Evolutionary conservation across 257 asterid species (phyloP).

Genomic region (Nicotiana obtusifolia): DNA sequence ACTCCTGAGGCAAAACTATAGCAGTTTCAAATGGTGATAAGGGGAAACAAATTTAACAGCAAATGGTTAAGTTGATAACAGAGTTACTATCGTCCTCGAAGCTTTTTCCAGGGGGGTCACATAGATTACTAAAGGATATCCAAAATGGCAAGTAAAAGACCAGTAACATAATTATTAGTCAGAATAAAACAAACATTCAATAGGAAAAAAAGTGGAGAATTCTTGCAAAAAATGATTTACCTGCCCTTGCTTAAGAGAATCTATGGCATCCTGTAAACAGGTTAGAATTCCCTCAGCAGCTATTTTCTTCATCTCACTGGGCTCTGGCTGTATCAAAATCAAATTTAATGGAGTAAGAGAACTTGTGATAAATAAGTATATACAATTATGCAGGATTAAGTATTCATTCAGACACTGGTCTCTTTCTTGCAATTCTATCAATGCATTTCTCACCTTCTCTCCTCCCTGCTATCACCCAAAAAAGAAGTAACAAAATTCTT

Average conservation of each 20-base stretch:
- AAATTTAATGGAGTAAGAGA: constrained; percentile 4
- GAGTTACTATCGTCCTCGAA: not conserved
- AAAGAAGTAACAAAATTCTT: not conserved
- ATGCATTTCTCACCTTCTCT: not conserved
- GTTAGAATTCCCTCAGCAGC: constrained; percentile 91
- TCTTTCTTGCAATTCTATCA: not conserved
- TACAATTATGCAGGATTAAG: not conserved
- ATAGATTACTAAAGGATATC: not conserved
- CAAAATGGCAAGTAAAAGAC: not conserved
- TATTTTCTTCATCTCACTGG: constrained; percentile 59
- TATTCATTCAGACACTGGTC: not conserved
- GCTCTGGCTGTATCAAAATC: constrained; percentile 61
- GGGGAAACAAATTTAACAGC: not conserved
- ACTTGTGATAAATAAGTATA: not conserved
- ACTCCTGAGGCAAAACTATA: not conserved
- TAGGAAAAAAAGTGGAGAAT: not conserved
- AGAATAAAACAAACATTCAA: not conserved
- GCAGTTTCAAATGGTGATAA: not conserved
- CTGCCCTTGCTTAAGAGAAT: constrained; percentile 64
- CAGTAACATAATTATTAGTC: not conserved
- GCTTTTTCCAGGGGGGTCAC: not conserved
- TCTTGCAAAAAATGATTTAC: constrained; percentile 25
- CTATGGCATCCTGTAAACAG: constrained; percentile 82
- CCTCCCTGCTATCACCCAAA: not conserved
- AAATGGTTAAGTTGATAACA: not conserved